phyloP scores from a whole-genome alignment of 2,329 filamentous ascomycete genomes.

The Trichophyton simii region DNA sequence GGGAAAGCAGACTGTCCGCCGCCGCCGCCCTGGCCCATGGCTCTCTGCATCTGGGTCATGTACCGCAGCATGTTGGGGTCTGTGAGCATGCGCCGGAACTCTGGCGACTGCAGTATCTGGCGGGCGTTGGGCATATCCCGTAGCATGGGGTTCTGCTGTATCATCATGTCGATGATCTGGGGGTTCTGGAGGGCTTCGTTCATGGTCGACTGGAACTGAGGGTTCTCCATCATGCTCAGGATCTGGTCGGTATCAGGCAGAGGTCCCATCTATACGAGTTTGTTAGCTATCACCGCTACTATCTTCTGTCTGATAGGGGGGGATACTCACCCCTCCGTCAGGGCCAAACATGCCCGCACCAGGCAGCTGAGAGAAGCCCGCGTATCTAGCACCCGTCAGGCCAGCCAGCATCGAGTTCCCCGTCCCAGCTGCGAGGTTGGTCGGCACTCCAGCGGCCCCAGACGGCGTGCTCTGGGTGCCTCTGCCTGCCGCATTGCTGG shows the following conservation, averaged over 20 bases:
- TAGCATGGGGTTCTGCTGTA: slow-evolving; percentile 77
- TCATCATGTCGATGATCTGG: slow-evolving; percentile 87
- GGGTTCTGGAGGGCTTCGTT: slow-evolving; percentile 94
- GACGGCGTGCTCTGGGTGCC: slow-evolving; percentile 4
- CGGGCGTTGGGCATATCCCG: slow-evolving; percentile 62
- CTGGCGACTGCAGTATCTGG: slow-evolving; percentile 75
- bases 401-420: slow-evolving; percentile 84
- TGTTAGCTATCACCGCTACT: neutral
- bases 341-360: slow-evolving; percentile 82
- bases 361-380: slow-evolving; percentile 70
- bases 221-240: slow-evolving; percentile 75
- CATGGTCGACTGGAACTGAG: slow-evolving; percentile 73
- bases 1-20: slow-evolving; percentile 53
- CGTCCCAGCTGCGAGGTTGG: slow-evolving; percentile 37
- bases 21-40: slow-evolving; percentile 37
- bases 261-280: slow-evolving; percentile 62
- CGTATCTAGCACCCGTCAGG: slow-evolving; percentile 84
- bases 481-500: slow-evolving; percentile 15
- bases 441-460: slow-evolving; percentile 29
- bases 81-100: slow-evolving; percentile 85
- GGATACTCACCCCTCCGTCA: slow-evolving; percentile 69
- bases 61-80: slow-evolving; percentile 74
- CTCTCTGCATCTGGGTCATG: slow-evolving; percentile 68
- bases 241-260: slow-evolving; percentile 71
- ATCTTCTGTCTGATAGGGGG: neutral